Base-by-base conservation (phyloP, 139 green algal genomes). In the Chlorella sp. region DNA sequence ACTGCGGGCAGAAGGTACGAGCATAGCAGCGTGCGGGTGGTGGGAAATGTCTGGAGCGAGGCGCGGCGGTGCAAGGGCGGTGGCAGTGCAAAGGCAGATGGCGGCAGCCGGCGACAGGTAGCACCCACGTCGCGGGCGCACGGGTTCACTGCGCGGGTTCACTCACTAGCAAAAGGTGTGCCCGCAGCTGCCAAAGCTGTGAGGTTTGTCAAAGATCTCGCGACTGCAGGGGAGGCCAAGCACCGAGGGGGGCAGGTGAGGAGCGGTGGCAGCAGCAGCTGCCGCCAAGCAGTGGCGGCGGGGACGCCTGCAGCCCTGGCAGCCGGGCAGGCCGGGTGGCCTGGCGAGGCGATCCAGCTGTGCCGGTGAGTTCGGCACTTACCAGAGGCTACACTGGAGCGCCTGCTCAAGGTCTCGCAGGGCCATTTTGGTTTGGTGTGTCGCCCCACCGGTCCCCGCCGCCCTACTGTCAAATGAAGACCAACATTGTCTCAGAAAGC, bases 161-260 rank as follows among this genome's bases (percentile, higher is more conserved):
- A 76, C 68, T 57, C 69, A 96, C 94, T 90, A 84, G 92, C 94
- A 96, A 69, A 96, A 96, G 0, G 89, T 92, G 88, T 94, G 89
- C 24, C 91, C 91, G 73, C 95, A 96, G 0, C 88, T 89, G 24
- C 53, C 53, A 64, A 96, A 95, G 12, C 75, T 93, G 69, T 91
- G 83, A 21, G 93, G 91, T 5, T 95, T 76, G 30, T 53, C 42
- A n/a, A 94, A 94, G 16, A 86, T 40, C 26, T 92, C 4, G 22
- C 84, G 0, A 48, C 94, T 96, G 93, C 88, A 88, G 30, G 34
- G n/a, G 36, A 26, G 61, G 61, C 26, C 16, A 32, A 32, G 83
- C 22, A 87, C 16, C 32, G 40, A 16, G 81, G 15, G n/a, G n/a
- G 34, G 15, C 34, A 5, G 15, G 78, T 57, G 48, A 57, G 3